Conservation (phyloP, 495 filamentous ascomycete species). For the Aspergillus cristatus region DNA sequence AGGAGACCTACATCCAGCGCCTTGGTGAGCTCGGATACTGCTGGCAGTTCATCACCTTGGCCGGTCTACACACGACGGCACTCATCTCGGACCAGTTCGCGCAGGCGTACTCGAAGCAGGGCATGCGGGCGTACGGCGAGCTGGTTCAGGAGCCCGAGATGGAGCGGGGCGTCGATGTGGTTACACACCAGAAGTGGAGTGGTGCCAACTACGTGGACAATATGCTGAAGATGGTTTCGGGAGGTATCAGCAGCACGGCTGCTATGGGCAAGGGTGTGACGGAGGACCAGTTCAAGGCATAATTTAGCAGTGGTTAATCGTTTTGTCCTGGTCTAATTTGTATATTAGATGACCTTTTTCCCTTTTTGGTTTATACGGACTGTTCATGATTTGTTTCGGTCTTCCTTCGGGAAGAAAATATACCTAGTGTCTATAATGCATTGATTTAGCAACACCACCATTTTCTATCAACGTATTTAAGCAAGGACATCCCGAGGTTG, state of each 20-base stretch:
- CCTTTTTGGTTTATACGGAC: constrained; percentile 7
- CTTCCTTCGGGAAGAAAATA: no score
- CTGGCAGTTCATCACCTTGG: constrained; percentile 99
- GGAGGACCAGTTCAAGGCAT: constrained; percentile 81
- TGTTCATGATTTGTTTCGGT: constrained; percentile 14
- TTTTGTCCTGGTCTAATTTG: constrained; percentile 3
- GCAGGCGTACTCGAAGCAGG: constrained; percentile 65
- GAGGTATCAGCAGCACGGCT: constrained; percentile 80
- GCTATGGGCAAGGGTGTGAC: constrained; percentile 98
- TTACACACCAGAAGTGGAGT: constrained; percentile 98
- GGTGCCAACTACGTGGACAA: constrained; percentile 92
- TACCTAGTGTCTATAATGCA: no score
- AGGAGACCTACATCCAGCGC: constrained; percentile 93
- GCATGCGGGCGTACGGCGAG: constrained; percentile 96
- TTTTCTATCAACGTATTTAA: no score
- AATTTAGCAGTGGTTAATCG: constrained; percentile 2
- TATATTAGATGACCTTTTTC: constrained; percentile 1
- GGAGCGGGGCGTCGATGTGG: constrained; percentile 79
- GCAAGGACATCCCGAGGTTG: no score
- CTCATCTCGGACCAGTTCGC: constrained; percentile 84
- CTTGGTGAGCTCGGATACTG: constrained; percentile 85
- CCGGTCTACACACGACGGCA: constrained; percentile 92
- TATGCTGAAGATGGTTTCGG: constrained; percentile 92
- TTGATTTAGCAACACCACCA: no score
- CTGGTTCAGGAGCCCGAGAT: constrained; percentile 97